phyloP scores from a whole-genome alignment of 78 protist genomes.

The Protostelium mycophagum region DNA sequence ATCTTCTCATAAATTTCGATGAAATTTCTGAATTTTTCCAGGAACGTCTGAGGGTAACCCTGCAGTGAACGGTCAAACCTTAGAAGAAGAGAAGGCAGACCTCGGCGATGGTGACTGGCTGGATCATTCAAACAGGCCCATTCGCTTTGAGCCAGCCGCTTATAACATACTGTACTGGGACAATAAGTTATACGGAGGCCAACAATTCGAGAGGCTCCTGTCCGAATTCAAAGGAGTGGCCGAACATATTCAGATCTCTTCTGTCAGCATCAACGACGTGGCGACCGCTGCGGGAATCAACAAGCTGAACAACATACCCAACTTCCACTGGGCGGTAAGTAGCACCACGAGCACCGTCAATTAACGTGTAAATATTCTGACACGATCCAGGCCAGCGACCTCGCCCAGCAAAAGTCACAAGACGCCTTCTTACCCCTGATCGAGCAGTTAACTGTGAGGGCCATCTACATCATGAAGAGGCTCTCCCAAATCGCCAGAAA shows the following conservation, averaged over 20 bases:
- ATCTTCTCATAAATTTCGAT: conserved; percentile 2
- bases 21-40: neutral
- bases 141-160: conserved; percentile 51
- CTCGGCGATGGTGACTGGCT: conserved; percentile 72
- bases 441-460: conserved; percentile 62
- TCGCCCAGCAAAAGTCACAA: conserved; percentile 44
- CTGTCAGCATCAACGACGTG: conserved; percentile 56
- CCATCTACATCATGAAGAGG: conserved; percentile 58
- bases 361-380: neutral
- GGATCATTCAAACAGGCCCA: conserved; percentile 39
- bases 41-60: conserved; percentile 76
- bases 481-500: conserved; percentile 48
- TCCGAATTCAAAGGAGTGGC: conserved; percentile 70
- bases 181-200: conserved; percentile 72
- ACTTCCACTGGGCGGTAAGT: conserved; percentile 66
- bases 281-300: conserved; percentile 71
- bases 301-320: conserved; percentile 65
- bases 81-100: conserved; percentile 58
- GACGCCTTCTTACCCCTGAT: conserved; percentile 63
- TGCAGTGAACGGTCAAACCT: conserved; percentile 64
- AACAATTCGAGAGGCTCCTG: conserved; percentile 70
- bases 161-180: conserved; percentile 63
- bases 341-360: neutral
- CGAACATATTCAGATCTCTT: conserved; percentile 58
- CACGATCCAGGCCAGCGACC: conserved; percentile 29